A percentile compares a stretch with the other conserved stretches of the same genome.
phyloP scores from a whole-genome alignment of 2,329 filamentous ascomycete genomes.

The Ceratocystis diversiconidia region DNA sequence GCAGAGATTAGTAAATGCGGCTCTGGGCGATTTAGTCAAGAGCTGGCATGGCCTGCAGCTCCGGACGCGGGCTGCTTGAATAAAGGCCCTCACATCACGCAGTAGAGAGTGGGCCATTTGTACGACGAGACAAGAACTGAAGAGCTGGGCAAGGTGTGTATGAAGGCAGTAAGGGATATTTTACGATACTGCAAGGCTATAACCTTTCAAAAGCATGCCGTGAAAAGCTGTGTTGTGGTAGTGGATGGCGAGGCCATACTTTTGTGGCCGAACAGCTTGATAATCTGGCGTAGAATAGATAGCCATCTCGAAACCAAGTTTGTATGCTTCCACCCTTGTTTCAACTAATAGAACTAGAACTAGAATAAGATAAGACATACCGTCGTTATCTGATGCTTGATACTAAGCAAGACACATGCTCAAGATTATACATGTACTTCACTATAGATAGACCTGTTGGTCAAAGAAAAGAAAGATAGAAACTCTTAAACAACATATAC shows the following conservation, averaged over 20 bases:
- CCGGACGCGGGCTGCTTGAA: conserved; percentile 45
- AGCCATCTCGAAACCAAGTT: neutral
- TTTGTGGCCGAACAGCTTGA: too few species aligned
- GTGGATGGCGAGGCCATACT: too few species aligned
- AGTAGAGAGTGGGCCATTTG: neutral
- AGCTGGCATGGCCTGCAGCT: conserved; percentile 73
- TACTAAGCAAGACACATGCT: neutral
- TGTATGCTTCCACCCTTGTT: neutral
- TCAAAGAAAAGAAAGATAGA: neutral
- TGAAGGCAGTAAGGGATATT: neutral
- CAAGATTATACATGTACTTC: neutral
- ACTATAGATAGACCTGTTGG: neutral
- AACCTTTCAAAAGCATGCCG: too few species aligned
- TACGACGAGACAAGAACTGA: too few species aligned
- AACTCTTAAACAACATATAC: neutral
- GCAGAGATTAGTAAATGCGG: conserved; percentile 64
- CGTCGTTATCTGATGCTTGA: too few species aligned
- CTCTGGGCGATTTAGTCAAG: conserved; percentile 62
- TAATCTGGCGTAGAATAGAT: neutral
- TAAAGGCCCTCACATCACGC: neutral
- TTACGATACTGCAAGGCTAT: neutral
- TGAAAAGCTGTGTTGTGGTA: too few species aligned
- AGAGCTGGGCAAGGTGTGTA: too few species aligned
- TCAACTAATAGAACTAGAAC: neutral
- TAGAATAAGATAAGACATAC: neutral